Evolutionary conservation across 345 rosid species (phyloP).

Genomic region (Brassica carinata): DNA sequence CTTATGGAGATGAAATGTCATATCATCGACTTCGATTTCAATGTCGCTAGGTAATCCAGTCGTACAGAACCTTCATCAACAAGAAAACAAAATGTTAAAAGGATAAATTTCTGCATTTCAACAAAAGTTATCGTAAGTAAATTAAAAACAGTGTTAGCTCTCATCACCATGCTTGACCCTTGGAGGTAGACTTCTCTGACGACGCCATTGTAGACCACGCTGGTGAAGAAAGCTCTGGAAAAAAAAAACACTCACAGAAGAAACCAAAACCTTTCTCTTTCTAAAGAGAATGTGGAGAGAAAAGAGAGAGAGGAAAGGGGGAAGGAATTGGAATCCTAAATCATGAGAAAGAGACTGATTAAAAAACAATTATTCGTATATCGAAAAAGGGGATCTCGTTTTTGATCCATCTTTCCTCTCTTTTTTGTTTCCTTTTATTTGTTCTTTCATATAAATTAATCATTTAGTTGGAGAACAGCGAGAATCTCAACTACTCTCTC

Average conservation of each 20-base stretch:
- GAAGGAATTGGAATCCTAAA: constrained; percentile 48
- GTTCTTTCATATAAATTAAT: neutral
- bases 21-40: constrained; percentile 78
- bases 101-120: neutral
- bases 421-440: neutral
- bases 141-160: neutral
- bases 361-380: constrained; percentile 39
- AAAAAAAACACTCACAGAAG: neutral
- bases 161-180: constrained; percentile 91
- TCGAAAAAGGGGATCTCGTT: constrained; percentile 49
- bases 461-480: constrained; percentile 42
- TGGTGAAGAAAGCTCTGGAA: constrained; percentile 21
- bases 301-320: constrained; percentile 10
- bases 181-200: constrained; percentile 59
- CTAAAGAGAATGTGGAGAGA: constrained; percentile 26
- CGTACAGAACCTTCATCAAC: constrained; percentile 76
- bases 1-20: constrained; percentile 96
- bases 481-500: constrained; percentile 57
- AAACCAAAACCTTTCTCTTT: constrained; percentile 27
- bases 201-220: constrained; percentile 55
- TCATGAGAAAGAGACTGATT: constrained; percentile 48
- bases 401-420: constrained; percentile 18
- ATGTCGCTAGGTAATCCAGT: constrained; percentile 92
- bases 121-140: neutral
- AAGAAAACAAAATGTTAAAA: neutral